Evolutionary conservation across 139 green algal genomes (phyloP), one percentile per base, ranked within the genome.

Genomic region (Trebouxia sp.): DNA sequence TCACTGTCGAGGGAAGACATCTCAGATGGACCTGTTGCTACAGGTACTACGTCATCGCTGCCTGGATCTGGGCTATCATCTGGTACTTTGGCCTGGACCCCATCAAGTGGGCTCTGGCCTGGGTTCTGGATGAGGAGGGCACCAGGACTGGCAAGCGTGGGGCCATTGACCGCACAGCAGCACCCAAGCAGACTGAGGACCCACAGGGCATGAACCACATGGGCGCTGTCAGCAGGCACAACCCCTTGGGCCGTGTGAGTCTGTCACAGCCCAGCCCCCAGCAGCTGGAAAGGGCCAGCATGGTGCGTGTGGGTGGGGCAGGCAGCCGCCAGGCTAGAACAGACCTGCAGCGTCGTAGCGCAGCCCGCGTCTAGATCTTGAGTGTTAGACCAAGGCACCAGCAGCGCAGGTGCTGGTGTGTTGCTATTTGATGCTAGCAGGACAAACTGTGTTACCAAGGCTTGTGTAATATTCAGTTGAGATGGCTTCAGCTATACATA

Each of bases 51-150:
- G 89, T 92, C 24, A 79, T 96, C 17, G 92, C 88, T 0, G 91
- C 92, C 35, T 95, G 91, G 91, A 90, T 96, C 56, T 96, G 92
- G 92, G 88, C 88, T 15, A 70, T 83, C 53, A 92, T 95, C 79
- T 96, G 90, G 90, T 92, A 94, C 87, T 45, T 94, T 42, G 84
- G 81, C 45, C 86, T 96, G 80, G 92, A 94, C 84, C 86, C 84
- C 58, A 87, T 94, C 82, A 94, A 95, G 85, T 96, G 89, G 89
- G 45, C 75, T 3, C 84, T 96, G 78, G 86, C 85, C 69, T 96
- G 88, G 83, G 47, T 86, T 3, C 75, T 94, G 35, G 93, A 96
- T 58, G 91, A 94, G 83, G 91, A 95, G 37, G 91, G 92, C 76
- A 87, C 93, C 76, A 88, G 92, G 26, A 65, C 72, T 47, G 69